Evolutionary conservation across 352 stramenopile genomes (phyloP), one percentile per base, ranked within the genome.

Genomic region (Globisporangium alternatum): DNA sequence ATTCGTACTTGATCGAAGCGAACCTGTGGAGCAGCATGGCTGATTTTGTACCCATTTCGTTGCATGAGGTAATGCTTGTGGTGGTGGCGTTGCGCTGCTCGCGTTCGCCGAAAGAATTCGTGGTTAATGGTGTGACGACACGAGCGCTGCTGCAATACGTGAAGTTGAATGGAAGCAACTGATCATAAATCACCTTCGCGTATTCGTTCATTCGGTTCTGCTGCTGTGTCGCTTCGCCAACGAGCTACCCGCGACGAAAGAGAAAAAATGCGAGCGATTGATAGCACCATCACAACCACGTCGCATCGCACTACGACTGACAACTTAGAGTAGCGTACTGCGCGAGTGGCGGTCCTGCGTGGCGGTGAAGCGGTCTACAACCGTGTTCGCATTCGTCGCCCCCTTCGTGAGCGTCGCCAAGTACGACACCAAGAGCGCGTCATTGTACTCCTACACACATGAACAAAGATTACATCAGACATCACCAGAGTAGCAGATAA

Each of bases 381-480:
- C 72, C 4, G 83, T 88, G 62, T 93, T 93, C 33, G 81, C 74
- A 62, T 86, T 90, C 19, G 81, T 83, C 8, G 83, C 77, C 13
- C 84, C 88, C 64, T 96, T 96, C 30, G 88, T 96, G 52, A 96
- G 72, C 30, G 81, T 84, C 21, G 88, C 86, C 51, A 96, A 68
- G 71, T 95, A 96, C 51, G 84, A 81, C 22, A 96, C 81, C 60
- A 95, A 62, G 5, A 91, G 68, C 57, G 88, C 78, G 64, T 96
- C 85, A 64, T 95, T 93, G 70, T 89, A 92, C 67, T 95, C 86
- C 68, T 88, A 4, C 35, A 25, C 21, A 45, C 7, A 39, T 22
- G 17, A 2, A 19, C 52, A 30, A n/a, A 17, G 28, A 41, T 52
- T n/a, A 54, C n/a, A 12, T 51, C 41, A 84, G 6, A 5, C 49